Conservation (phyloP, 2,329 filamentous ascomycete species). For the Pseudogymnoascus sp. region DNA sequence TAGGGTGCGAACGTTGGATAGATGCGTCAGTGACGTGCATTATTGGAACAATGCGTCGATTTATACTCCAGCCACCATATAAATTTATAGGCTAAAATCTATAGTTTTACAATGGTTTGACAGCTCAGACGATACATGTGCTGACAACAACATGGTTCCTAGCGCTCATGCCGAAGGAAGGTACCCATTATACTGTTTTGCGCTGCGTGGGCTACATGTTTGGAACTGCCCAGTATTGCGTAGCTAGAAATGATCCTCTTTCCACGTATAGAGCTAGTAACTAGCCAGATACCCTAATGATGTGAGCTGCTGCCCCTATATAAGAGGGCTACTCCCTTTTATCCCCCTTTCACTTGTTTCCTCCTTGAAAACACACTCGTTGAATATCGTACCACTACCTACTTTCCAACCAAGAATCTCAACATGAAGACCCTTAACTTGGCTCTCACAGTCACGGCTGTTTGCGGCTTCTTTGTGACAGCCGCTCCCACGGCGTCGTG, state of each 20-base stretch:
- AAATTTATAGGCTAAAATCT: neutral
- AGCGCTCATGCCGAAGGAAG: neutral
- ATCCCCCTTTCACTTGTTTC: neutral
- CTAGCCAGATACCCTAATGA: neutral
- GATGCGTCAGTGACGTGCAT: neutral
- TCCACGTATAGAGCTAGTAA: neutral
- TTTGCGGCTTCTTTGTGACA: neutral
- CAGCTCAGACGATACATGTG: neutral
- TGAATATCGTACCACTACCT: neutral
- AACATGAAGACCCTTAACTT: slow-evolving; percentile 5
- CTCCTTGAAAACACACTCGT: neutral
- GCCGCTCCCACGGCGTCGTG: neutral
- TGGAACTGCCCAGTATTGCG: neutral
- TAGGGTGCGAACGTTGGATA: neutral
- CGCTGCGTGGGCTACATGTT: neutral
- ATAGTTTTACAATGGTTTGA: neutral
- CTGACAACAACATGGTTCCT: neutral
- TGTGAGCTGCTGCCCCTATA: neutral
- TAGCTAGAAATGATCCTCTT: neutral
- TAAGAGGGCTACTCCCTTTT: neutral
- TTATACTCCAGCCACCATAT: neutral
- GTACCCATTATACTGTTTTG: slow-evolving; percentile 1
- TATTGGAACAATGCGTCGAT: neutral
- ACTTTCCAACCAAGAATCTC: neutral
- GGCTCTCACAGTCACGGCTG: neutral